A percentile compares a stretch with the other conserved stretches of the same genome.
phyloP scores from a whole-genome alignment of 352 stramenopile genomes.

The Plasmopara halstedii region DNA sequence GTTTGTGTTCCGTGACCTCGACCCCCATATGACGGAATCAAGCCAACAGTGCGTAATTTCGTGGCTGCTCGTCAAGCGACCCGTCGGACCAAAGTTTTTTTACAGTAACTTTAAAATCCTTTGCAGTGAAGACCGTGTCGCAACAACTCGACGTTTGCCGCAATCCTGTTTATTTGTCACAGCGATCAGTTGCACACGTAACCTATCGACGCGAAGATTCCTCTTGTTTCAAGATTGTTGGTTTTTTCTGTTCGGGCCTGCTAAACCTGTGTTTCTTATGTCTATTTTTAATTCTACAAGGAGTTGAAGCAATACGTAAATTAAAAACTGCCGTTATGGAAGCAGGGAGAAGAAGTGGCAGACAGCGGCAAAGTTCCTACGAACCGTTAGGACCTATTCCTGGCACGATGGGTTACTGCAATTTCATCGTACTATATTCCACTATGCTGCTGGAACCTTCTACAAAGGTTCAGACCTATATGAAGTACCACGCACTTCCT shows the following conservation, averaged over 20 bases:
- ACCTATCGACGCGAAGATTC: conserved; percentile 17
- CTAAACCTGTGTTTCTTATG: conserved; percentile 21
- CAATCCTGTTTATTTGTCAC: conserved; percentile 1
- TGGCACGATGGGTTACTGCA: neutral
- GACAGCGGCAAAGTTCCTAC: neutral
- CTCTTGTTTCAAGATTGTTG: conserved; percentile 16
- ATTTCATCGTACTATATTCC: neutral
- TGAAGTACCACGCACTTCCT: neutral
- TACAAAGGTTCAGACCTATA: neutral
- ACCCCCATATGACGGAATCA: conserved; percentile 25
- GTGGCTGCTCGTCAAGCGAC: conserved; percentile 15
- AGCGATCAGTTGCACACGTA: conserved; percentile 6
- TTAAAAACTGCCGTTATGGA: conserved; percentile 6
- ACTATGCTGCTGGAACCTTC: no score
- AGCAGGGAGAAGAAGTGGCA: neutral
- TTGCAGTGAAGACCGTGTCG: neutral
- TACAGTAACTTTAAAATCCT: conserved; percentile 2
- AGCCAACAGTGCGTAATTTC: conserved; percentile 7
- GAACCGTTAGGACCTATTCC: neutral
- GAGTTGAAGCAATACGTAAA: conserved; percentile 2
- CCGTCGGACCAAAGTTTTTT: conserved; percentile 16
- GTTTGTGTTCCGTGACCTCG: conserved; percentile 28
- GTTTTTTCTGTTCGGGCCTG: conserved; percentile 1
- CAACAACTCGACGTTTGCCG: neutral
- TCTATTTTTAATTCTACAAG: conserved; percentile 23